A percentile compares a stretch with the other conserved stretches of the same genome.
Conservation (phyloP, 192 early-diverging fungal genomes). For the Linnemannia elongata region DNA sequence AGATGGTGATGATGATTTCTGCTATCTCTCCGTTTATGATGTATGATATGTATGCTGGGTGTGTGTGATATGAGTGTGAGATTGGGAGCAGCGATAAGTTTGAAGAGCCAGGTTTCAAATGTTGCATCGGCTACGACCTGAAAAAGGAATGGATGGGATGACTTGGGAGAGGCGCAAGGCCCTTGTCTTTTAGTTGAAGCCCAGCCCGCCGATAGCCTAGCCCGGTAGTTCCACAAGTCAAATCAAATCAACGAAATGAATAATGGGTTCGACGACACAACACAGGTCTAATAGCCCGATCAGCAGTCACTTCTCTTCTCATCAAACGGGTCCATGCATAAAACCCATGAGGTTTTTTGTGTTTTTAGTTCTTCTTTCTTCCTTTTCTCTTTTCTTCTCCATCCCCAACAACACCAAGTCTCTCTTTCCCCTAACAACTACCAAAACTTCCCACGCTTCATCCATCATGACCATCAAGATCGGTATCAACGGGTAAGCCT, state of each 20-base stretch:
- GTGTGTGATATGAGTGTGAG: background rate
- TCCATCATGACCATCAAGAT: constrained; percentile 48
- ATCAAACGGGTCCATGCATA: background rate
- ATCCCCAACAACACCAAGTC: background rate
- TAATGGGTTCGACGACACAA: background rate
- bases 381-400: background rate
- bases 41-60: background rate
- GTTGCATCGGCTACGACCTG: too few species aligned
- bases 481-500: constrained; percentile 57
- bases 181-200: too few species aligned
- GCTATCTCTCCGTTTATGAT: background rate
- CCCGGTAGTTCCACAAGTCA: too few species aligned
- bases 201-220: too few species aligned
- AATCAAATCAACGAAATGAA: too few species aligned
- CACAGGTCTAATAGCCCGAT: background rate
- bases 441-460: background rate
- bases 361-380: background rate
- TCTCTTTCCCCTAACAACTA: background rate
- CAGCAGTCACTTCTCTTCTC: background rate
- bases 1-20: too few species aligned
- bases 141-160: background rate
- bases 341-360: background rate
- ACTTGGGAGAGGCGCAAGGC: background rate
- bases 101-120: background rate
- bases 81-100: background rate